phyloP scores from a whole-genome alignment of 106 monocot species.

The Acanthochlamys bracteata region DNA sequence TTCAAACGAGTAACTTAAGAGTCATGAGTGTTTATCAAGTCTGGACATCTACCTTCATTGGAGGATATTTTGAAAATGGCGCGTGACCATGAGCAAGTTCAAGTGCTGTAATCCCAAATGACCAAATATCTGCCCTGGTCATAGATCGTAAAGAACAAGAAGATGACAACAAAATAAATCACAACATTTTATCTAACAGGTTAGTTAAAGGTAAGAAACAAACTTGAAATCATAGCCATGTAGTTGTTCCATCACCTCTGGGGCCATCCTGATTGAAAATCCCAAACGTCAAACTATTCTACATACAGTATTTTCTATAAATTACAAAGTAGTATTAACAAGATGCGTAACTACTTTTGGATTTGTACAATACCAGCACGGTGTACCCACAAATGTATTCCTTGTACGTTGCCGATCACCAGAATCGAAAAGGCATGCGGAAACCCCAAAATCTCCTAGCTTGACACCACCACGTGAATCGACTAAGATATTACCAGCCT shows the following conservation, averaged over 20 bases:
- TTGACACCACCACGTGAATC: slow-evolving; percentile 56
- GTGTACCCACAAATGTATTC: slow-evolving; percentile 84
- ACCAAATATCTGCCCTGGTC: slow-evolving; percentile 67
- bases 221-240: slow-evolving; percentile 70
- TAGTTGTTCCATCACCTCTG: slow-evolving; percentile 56
- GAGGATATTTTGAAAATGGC: slow-evolving; percentile 55
- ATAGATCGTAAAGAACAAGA: neutral
- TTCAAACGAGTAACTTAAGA: too few relatives aligned
- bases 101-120: slow-evolving; percentile 65
- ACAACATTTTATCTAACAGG: too few relatives aligned
- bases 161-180: neutral
- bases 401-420: slow-evolving; percentile 55
- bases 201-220: slow-evolving; percentile 1
- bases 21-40: too few relatives aligned
- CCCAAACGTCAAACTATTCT: slow-evolving; percentile 1
- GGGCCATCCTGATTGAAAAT: slow-evolving; percentile 49
- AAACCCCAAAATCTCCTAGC: slow-evolving; percentile 84
- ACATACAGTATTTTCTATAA: too few relatives aligned
- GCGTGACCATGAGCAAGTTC: slow-evolving; percentile 76
- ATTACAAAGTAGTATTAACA: too few relatives aligned
- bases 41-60: slow-evolving; percentile 60
- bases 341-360: too few relatives aligned
- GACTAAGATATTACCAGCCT: slow-evolving; percentile 87
- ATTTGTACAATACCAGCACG: slow-evolving; percentile 46
- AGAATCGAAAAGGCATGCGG: slow-evolving; percentile 65